Conservation (phyloP, 2,329 filamentous ascomycete genomes). For the Sporothrix curviconia region DNA sequence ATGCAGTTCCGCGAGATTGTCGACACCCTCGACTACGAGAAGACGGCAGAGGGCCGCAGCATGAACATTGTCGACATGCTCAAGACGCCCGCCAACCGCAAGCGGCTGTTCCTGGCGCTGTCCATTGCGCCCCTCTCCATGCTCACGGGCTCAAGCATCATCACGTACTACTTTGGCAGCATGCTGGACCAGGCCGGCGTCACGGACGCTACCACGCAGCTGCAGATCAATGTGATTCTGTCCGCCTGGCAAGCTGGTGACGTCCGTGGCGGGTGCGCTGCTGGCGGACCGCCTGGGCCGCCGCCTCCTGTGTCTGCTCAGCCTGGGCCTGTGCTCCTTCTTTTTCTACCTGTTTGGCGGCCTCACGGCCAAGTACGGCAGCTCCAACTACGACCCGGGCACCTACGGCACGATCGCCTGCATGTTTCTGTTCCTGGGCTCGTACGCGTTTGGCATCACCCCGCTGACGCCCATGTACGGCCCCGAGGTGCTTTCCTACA, state of each 20-base stretch:
- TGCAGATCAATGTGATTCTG: constrained; percentile 21
- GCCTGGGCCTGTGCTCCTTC: constrained; percentile 28
- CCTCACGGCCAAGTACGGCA: constrained; percentile 33
- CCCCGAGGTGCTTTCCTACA: constrained; percentile 34
- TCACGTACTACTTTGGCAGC: constrained; percentile 19
- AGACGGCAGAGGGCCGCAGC: constrained; percentile 12
- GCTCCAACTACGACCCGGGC: constrained; percentile 7
- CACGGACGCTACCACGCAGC: constrained; percentile 17
- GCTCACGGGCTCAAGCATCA: constrained; percentile 18
- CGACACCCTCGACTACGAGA: constrained; percentile 27
- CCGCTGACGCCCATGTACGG: constrained; percentile 41
- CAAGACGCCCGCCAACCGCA: constrained; percentile 11
- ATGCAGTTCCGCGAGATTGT: constrained; percentile 36
- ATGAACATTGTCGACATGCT: constrained; percentile 15
- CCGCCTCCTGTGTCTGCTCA: constrained; percentile 32
- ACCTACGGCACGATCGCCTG: constrained; percentile 33
- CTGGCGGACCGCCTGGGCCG: constrained; percentile 22
- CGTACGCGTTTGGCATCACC: constrained; percentile 46
- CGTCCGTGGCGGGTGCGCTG: constrained; percentile 20
- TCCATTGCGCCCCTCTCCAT: constrained; percentile 18
- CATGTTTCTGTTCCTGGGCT: constrained; percentile 48
- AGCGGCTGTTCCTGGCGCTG: constrained; percentile 10
- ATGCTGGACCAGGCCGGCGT: constrained; percentile 19
- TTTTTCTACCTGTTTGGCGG: constrained; percentile 28
- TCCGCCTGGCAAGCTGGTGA: constrained; percentile 20